Conservation (phyloP, 2,329 filamentous ascomycete species). For the Calonectria naviculata region DNA sequence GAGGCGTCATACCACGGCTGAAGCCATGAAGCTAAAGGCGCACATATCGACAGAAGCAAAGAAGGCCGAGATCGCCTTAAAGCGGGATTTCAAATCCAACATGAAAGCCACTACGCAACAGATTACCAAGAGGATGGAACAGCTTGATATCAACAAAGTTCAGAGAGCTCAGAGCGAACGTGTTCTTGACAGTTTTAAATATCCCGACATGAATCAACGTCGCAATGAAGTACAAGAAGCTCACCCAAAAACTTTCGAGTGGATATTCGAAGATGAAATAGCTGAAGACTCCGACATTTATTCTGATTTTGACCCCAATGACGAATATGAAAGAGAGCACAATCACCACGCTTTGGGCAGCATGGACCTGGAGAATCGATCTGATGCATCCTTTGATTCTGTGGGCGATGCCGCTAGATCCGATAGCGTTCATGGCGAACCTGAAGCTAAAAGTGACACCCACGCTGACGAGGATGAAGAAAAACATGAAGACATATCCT, state of each 20-base stretch:
- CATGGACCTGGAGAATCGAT: background rate
- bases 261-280: background rate
- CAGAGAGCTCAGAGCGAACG: background rate
- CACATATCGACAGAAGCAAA: background rate
- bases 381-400: background rate
- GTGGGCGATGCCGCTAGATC: too few species aligned
- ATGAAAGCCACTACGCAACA: background rate
- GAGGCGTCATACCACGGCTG: background rate
- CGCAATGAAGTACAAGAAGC: background rate
- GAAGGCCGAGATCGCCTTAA: background rate
- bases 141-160: background rate
- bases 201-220: background rate
- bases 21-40: background rate
- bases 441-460: too few species aligned
- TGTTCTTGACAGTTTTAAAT: background rate
- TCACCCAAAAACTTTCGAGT: background rate
- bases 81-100: background rate
- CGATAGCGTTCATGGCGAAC: too few species aligned
- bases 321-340: background rate
- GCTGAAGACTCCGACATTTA: background rate
- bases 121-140: background rate
- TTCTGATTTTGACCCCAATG: background rate
- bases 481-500: background rate
- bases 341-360: too few species aligned
- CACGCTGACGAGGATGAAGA: background rate